Evolutionary conservation across 2,329 filamentous ascomycete genomes (phyloP), one percentile per base, ranked within the genome.

Genomic region (Penicillium freii): DNA sequence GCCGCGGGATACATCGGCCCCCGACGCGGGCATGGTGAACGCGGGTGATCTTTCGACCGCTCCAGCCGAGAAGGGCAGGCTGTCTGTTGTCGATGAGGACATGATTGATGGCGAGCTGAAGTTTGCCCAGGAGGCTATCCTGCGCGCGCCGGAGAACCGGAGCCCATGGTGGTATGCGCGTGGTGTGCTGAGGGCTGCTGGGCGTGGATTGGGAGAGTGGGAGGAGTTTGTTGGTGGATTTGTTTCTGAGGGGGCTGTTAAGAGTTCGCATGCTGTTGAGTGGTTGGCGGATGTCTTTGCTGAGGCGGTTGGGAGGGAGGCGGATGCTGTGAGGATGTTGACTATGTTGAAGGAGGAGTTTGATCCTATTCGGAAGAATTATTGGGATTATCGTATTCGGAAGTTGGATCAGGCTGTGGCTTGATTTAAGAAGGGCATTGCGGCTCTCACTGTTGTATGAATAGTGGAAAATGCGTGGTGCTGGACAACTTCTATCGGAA

Each of bases 91-190:
- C 3, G 85, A 88, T 1, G 77, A 81, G 27, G 81, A 82, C 1
- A 74, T 91, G 8, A 77, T 94, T 44, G 84, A 92, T 61, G 80
- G 88, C 34, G 94, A 99, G 78, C 75, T 96, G 39, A 78, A 80
- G 60, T 95, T 88, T 71, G 86, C 89, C 7, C 82, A 91, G 77
- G 80, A 82, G 47, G 90, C 89, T 71, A 91, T 96, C 60, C 75
- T 79, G 34, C 79, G 89, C 61, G 92, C 92, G 40, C 94, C 94
- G 45, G 92, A 97, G 81, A 99, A 97, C 74, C 90, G 92, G 73
- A 93, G 90, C 65, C 84, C 92, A 1, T 99, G 94, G 94, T 94
- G 92, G 74, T 99, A 97, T 75, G 79, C 97, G 15, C 81, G 87
- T 33, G 94, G 90, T 3, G 86, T 91, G 46, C 73, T 95, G 58